Evolutionary conservation across 2,329 filamentous ascomycete genomes (phyloP).

Genomic region (Furcasterigmium sp.): DNA sequence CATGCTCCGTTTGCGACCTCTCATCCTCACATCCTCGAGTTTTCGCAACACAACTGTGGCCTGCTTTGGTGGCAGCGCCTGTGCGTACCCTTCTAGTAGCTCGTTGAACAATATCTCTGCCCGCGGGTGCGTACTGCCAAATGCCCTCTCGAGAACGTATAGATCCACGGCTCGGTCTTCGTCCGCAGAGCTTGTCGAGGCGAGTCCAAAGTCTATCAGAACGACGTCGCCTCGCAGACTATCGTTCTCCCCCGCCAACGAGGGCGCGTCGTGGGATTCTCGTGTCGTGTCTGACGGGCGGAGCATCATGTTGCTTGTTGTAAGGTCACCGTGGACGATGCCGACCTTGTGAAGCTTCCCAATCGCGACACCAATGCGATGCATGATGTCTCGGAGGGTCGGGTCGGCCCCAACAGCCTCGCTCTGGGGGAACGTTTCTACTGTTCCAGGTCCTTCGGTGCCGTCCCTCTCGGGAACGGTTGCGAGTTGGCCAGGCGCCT

Average conservation of each 20-base stretch:
- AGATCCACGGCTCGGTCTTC: slow-evolving; percentile 95
- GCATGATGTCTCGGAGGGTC: slow-evolving; percentile 58
- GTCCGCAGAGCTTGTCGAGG: slow-evolving; percentile 72
- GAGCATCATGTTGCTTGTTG: slow-evolving; percentile 95
- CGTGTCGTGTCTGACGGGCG: slow-evolving; percentile 29
- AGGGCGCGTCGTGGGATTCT: background rate
- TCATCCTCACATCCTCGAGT: slow-evolving; percentile 87
- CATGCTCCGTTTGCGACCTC: slow-evolving; percentile 96
- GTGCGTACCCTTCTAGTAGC: slow-evolving; percentile 68
- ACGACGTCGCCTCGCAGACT: slow-evolving; percentile 68
- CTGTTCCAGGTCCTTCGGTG: no score
- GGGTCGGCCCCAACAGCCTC: slow-evolving; percentile 28
- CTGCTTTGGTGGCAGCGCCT: slow-evolving; percentile 60
- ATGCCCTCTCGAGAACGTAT: slow-evolving; percentile 91
- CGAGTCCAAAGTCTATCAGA: slow-evolving; percentile 91
- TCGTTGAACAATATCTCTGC: slow-evolving; percentile 72
- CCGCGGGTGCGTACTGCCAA: slow-evolving; percentile 87
- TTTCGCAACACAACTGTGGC: slow-evolving; percentile 70
- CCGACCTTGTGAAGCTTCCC: slow-evolving; percentile 77
- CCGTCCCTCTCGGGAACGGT: no score
- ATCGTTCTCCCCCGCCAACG: slow-evolving; percentile 6
- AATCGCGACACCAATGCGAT: slow-evolving; percentile 64
- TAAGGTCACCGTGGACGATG: slow-evolving; percentile 90
- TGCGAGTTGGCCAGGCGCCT: no score
- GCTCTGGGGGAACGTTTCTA: background rate